Percentiles rank a stretch among this genome's conserved stretches.
Conservation (phyloP, 2,329 filamentous ascomycete species). For the Sphaerulina musiva region DNA sequence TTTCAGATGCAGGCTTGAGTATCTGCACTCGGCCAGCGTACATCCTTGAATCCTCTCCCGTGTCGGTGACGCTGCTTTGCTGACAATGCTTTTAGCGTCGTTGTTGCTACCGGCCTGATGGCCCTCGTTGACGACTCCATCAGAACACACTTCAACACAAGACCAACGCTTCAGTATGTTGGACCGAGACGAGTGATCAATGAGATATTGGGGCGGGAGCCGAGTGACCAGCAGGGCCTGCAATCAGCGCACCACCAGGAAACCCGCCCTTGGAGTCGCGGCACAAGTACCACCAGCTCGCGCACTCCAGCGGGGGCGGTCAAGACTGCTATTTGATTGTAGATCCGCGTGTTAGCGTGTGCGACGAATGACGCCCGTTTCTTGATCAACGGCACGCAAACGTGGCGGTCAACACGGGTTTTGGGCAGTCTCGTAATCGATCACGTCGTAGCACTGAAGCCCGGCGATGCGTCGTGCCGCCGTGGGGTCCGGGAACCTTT, state of each 20-base stretch:
- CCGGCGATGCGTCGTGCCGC: conserved; percentile 20
- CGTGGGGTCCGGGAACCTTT: conserved; percentile 18
- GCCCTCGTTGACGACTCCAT: conserved; percentile 88
- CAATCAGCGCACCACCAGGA: conserved; percentile 18
- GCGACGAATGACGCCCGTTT: conserved; percentile 1
- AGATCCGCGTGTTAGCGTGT: conserved; percentile 2
- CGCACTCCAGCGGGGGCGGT: conserved; percentile 10
- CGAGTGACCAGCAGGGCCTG: conserved; percentile 21
- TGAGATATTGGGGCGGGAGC: conserved; percentile 54
- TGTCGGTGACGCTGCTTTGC: background rate
- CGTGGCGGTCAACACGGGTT: conserved; percentile 5
- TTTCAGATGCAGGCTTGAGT: background rate
- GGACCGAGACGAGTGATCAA: conserved; percentile 57
- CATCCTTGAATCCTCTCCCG: background rate
- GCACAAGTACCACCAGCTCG: conserved; percentile 9
- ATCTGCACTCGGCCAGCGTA: background rate
- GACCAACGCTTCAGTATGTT: conserved; percentile 53
- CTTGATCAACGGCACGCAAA: background rate
- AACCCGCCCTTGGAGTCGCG: conserved; percentile 22
- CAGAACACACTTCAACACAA: conserved; percentile 63
- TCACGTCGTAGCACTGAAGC: conserved; percentile 15
- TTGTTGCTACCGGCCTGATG: conserved; percentile 83
- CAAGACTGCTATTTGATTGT: conserved; percentile 8
- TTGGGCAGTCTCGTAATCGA: conserved; percentile 3
- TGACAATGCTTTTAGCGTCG: conserved; percentile 53